Percentiles rank a stretch among this genome's conserved stretches.
Evolutionary conservation across 192 early-diverging fungal genomes (phyloP).

Genomic region (Coemansia pectinata): DNA sequence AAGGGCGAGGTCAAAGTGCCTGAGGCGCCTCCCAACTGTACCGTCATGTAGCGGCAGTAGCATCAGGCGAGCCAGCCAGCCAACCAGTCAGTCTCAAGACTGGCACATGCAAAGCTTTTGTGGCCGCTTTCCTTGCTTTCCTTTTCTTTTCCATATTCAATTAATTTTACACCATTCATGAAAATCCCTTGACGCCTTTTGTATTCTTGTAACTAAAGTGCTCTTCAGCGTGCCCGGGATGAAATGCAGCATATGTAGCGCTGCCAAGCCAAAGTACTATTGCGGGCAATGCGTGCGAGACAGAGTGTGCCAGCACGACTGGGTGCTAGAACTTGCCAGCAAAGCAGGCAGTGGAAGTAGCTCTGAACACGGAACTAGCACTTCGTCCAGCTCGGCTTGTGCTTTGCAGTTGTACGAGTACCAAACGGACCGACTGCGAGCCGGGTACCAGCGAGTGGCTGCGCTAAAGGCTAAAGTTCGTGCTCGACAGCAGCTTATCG

Average conservation of each 20-base stretch:
- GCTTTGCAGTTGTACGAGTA: slow-evolving; percentile 24
- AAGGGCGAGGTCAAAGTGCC: slow-evolving; percentile 69
- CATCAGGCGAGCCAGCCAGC: neutral
- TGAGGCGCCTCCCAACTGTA: slow-evolving; percentile 40
- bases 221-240: slow-evolving; percentile 18
- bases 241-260: slow-evolving; percentile 51
- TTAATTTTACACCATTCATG: neutral
- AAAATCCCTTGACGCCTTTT: neutral
- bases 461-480: slow-evolving; percentile 21
- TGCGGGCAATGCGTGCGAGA: slow-evolving; percentile 49
- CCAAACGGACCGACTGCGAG: slow-evolving; percentile 22
- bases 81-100: neutral
- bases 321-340: slow-evolving; percentile 13
- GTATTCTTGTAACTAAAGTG: neutral
- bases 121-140: neutral
- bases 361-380: neutral
- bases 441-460: slow-evolving; percentile 26
- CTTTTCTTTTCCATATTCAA: neutral
- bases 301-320: slow-evolving; percentile 36
- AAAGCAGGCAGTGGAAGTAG: neutral
- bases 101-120: neutral
- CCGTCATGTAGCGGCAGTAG: slow-evolving; percentile 21
- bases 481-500: slow-evolving; percentile 33
- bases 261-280: slow-evolving; percentile 25
- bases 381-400: slow-evolving; percentile 6